These are phyloP conservation scores for Salvia miltiorrhiza DNA, from an alignment of 257 asterid species.

Conservation along the genomic window DNA sequence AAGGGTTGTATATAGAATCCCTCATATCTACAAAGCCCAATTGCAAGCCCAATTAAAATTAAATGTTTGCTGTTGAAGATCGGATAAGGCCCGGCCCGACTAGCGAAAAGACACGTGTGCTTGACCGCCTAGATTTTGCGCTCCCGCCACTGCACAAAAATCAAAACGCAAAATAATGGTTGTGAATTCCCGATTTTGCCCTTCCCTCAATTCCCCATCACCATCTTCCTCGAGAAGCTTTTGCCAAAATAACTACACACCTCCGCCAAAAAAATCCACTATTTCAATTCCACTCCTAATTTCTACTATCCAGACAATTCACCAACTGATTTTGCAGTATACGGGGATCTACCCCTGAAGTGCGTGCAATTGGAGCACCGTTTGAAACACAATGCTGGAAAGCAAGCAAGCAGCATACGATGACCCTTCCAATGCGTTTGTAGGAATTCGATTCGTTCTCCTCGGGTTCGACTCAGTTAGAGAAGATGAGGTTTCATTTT, in stretches of 20 bases:
- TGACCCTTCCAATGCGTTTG: constrained; percentile 37
- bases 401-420: constrained; percentile 33
- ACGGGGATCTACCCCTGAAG: constrained; percentile 14
- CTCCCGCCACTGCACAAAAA: constrained; percentile 59
- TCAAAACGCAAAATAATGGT: constrained; percentile 33
- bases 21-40: no score
- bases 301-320: not conserved
- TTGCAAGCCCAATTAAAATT: no score
- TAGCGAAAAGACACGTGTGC: constrained; percentile 24
- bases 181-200: constrained; percentile 30
- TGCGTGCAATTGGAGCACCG: not conserved
- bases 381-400: constrained; percentile 30
- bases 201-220: constrained; percentile 19
- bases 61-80: no score
- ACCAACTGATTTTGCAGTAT: not conserved
- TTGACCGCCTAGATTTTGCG: not conserved
- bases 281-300: not conserved
- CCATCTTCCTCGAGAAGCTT: constrained; percentile 45
- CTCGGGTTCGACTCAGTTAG: constrained; percentile 51
- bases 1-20: no score
- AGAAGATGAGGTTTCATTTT: constrained; percentile 43
- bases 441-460: constrained; percentile 59
- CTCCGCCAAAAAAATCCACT: not conserved
- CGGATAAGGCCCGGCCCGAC: not conserved
- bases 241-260: constrained; percentile 4